Evolutionary conservation across 1,284 basidiomycete species (phyloP).

Genomic region (Puccinia novopanici): DNA sequence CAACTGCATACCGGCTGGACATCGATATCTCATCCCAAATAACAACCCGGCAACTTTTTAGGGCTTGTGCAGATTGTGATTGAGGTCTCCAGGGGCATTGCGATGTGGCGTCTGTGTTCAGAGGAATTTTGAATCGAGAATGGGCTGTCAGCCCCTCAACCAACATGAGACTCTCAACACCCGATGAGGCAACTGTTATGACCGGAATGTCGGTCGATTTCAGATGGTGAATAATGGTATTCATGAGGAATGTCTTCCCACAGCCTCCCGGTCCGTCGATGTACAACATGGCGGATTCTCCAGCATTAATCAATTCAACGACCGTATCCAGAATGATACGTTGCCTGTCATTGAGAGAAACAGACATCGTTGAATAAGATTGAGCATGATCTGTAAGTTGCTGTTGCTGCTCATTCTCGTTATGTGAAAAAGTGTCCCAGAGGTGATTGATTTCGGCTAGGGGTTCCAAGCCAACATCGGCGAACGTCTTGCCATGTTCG

Average conservation of each 20-base stretch:
- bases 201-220: neutral
- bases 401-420: too few relatives aligned
- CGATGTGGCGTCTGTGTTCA: neutral
- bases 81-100: neutral
- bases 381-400: too few relatives aligned
- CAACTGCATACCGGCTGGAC: neutral
- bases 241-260: neutral
- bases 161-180: neutral
- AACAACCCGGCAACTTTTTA: neutral
- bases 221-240: neutral
- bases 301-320: neutral
- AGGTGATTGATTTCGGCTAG: too few relatives aligned
- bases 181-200: neutral
- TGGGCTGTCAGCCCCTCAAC: neutral
- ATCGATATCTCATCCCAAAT: neutral
- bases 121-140: neutral
- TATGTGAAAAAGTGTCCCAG: too few relatives aligned
- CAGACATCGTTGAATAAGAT: too few relatives aligned
- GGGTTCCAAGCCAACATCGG: too few relatives aligned
- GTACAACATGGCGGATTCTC: neutral
- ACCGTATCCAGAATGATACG: neutral
- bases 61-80: neutral
- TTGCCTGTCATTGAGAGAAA: neutral
- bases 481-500: too few relatives aligned
- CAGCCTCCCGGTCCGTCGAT: conserved; percentile 11